Percentiles rank a stretch among this genome's conserved stretches.
These are phyloP conservation scores for Enteropsectra breve DNA, from an alignment of 371 early-diverging fungal species.

Conservation along the genomic window DNA sequence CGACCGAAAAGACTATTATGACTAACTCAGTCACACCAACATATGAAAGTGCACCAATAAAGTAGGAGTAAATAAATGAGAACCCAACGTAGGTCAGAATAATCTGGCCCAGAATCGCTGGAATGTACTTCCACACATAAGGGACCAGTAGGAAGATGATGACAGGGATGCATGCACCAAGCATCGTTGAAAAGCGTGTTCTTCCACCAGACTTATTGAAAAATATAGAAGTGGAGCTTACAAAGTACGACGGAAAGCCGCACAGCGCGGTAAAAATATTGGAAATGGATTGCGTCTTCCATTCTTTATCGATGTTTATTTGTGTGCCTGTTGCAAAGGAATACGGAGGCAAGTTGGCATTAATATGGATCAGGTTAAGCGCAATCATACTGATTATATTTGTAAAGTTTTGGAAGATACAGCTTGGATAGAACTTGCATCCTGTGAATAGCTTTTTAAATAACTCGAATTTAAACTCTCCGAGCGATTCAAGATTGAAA, in stretches of 20 bases:
- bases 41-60: neutral
- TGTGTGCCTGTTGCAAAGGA: conserved; percentile 1
- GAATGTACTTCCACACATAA: conserved; percentile 13
- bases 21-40: conserved; percentile 15
- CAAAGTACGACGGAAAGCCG: conserved; percentile 43
- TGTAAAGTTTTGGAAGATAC: conserved; percentile 6
- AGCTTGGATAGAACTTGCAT: neutral
- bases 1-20: conserved; percentile 5
- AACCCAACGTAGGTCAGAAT: conserved; percentile 32
- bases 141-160: conserved; percentile 1
- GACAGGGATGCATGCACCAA: neutral
- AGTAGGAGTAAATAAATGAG: conserved; percentile 24
- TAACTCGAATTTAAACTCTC: neutral
- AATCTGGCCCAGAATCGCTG: conserved; percentile 20
- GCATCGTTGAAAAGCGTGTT: conserved; percentile 5
- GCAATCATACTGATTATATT: conserved; percentile 21
- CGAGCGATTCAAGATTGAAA: neutral
- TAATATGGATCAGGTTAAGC: conserved; percentile 42
- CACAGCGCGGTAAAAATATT: conserved; percentile 26
- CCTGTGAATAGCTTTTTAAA: neutral
- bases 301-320: conserved; percentile 26
- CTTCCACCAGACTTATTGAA: conserved; percentile 34
- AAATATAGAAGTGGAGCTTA: conserved; percentile 33
- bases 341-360: conserved; percentile 37
- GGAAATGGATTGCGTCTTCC: conserved; percentile 14